Percentiles rank a stretch among this genome's conserved stretches.
These are phyloP conservation scores for Candida broadrunensis DNA, from an alignment of 805 yeast species.

Conservation along the genomic window DNA sequence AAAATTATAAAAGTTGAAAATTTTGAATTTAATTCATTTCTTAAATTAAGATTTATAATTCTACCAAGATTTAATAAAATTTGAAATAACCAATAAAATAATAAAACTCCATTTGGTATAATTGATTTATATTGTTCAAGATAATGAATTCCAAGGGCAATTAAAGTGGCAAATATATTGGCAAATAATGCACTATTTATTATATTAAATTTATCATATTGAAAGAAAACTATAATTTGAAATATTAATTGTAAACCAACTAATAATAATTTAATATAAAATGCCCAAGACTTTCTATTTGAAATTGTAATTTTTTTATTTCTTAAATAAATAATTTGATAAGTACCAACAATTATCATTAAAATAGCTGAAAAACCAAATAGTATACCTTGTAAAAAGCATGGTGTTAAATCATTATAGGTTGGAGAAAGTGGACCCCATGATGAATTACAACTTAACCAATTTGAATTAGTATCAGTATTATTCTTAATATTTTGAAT, in stretches of 20 bases:
- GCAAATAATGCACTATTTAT: conserved; percentile 20
- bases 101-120: conserved; percentile 64
- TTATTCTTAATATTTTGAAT: background rate
- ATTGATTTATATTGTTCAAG: conserved; percentile 66
- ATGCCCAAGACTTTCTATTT: conserved; percentile 35
- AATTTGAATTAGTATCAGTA: conserved; percentile 1
- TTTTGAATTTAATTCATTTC: conserved; percentile 21
- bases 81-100: conserved; percentile 73
- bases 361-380: conserved; percentile 39
- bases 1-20: conserved; percentile 25
- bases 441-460: conserved; percentile 12
- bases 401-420: conserved; percentile 56
- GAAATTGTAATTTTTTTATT: conserved; percentile 17
- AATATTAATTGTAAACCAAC: conserved; percentile 37
- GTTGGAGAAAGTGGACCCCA: conserved; percentile 37
- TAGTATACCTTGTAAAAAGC: conserved; percentile 55
- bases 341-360: conserved; percentile 42
- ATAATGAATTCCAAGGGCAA: conserved; percentile 60
- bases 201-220: conserved; percentile 16
- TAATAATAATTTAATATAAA: conserved; percentile 40
- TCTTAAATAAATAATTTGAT: conserved; percentile 32
- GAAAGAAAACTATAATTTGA: conserved; percentile 18
- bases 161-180: conserved; percentile 41
- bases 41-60: conserved; percentile 36
- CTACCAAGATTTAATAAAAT: conserved; percentile 47